Evolutionary conservation across 768 basidiomycete genomes (phyloP), one percentile per base, ranked within the genome.

Genomic region (Hortiboletus flavorubellus): DNA sequence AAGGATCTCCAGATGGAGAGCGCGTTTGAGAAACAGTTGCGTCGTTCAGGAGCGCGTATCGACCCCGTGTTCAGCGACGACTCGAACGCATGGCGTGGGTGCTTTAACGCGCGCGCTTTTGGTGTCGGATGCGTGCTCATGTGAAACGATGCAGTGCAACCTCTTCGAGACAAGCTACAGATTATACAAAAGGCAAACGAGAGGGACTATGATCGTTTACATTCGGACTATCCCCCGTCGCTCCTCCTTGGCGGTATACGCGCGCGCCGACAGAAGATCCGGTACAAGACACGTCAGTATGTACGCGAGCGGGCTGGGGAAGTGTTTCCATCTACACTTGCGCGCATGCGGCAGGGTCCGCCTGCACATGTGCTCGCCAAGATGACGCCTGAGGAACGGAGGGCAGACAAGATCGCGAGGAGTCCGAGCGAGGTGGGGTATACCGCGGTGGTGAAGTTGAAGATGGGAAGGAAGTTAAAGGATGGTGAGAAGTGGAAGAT

Each of bases 391-490:
- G 63, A 76, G 59, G 69, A 79, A 54, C 76, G 74, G 54, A 69
- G 66, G 48, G 65, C 75, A 67, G 87, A 90, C 58, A 72, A 69
- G 56, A 69, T 86, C 5, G 74, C 76, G 48, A 66, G 76, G 34
- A 69, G 82, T 37, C 75, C 81, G 2, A 79, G 85, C 51, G 83
- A 86, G 67, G 87, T 80, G 0, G 91, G 91, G 14, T 91, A 89
- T 67, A 78, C 84, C 2, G 89, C 80, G n/a, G 62, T 70, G 64
- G 75, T 85, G 47, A 93, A 91, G 73, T 72, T 72, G 54, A 70
- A 64, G 54, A 66, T 81, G 55, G 84, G 87, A 3, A 77, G 76
- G 50, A 82, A 75, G 66, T 58, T 86, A 59, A 65, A 64, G 38
- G 64, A 73, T 40, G 59, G 64, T 2, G 65, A 72, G 16, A 55